These are phyloP conservation scores for Paracoccidioides lutzii DNA, from an alignment of 2,329 filamentous ascomycete species.

Conservation along the genomic window DNA sequence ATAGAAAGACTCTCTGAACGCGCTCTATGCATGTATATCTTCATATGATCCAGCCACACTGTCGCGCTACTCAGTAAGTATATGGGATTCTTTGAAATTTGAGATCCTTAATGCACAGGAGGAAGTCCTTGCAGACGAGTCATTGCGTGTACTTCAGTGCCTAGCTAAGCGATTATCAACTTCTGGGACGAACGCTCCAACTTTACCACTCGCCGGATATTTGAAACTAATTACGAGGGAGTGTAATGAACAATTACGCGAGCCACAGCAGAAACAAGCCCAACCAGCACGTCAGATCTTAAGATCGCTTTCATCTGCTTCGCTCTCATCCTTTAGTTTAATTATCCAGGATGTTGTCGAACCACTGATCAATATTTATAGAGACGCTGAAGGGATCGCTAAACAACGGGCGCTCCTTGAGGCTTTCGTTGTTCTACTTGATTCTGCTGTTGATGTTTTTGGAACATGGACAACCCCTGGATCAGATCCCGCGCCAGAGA, in stretches of 20 bases:
- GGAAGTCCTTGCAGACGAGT: slow-evolving; percentile 49
- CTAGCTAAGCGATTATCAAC: slow-evolving; percentile 45
- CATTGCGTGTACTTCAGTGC: slow-evolving; percentile 41
- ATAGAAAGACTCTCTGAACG: slow-evolving; percentile 50
- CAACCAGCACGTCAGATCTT: slow-evolving; percentile 51
- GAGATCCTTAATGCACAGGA: slow-evolving; percentile 56
- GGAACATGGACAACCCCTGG: slow-evolving; percentile 41
- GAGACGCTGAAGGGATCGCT: slow-evolving; percentile 47
- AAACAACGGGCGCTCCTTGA: slow-evolving; percentile 52
- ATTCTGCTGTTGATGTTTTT: slow-evolving; percentile 45
- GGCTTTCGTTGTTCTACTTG: slow-evolving; percentile 44
- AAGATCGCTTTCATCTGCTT: slow-evolving; percentile 42
- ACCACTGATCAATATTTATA: slow-evolving; percentile 46
- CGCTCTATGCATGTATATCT: slow-evolving; percentile 47
- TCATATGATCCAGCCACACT: slow-evolving; percentile 48
- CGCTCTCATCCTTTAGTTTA: slow-evolving; percentile 41
- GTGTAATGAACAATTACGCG: slow-evolving; percentile 54
- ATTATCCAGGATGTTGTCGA: slow-evolving; percentile 45
- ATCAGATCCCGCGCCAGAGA: slow-evolving; percentile 21
- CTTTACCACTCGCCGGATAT: slow-evolving; percentile 39
- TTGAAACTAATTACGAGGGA: slow-evolving; percentile 51
- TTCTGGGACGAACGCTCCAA: slow-evolving; percentile 24
- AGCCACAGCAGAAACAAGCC: slow-evolving; percentile 56
- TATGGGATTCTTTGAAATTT: slow-evolving; percentile 58
- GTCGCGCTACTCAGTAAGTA: slow-evolving; percentile 49